A percentile compares a stretch with the other conserved stretches of the same genome.
Conservation (phyloP, 495 filamentous ascomycete species). For the Aspergillus cavernicola region DNA sequence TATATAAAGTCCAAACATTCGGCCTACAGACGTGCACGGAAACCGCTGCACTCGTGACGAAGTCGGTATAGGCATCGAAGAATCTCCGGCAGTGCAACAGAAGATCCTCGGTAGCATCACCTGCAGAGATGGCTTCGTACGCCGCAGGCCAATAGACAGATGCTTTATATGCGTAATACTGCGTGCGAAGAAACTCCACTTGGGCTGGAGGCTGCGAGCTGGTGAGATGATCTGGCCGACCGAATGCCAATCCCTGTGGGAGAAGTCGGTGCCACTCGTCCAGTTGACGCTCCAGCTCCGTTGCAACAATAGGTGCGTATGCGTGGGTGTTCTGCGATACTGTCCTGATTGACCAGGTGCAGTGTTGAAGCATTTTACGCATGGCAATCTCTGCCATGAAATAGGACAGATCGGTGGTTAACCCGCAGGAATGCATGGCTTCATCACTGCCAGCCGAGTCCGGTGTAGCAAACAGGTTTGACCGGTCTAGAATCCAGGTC, state of each 20-base stretch:
- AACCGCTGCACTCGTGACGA: not conserved
- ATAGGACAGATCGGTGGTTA: not conserved
- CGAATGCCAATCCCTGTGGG: not conserved
- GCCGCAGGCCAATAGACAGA: constrained; percentile 9
- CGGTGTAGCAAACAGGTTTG: not conserved
- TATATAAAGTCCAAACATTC: not conserved
- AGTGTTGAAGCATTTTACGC: constrained; percentile 9
- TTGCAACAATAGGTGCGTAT: constrained; percentile 5
- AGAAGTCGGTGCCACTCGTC: constrained; percentile 6
- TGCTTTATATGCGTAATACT: constrained; percentile 7
- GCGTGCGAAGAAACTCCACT: constrained; percentile 1
- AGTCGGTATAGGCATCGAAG: not conserved
- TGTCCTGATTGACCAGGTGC: not conserved
- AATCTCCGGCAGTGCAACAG: not conserved
- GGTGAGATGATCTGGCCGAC: not conserved
- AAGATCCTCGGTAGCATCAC: not conserved
- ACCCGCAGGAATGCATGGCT: too few relatives aligned
- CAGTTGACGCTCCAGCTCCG: constrained; percentile 2
- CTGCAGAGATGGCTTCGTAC: not conserved
- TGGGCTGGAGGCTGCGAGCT: not conserved
- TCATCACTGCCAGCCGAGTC: not conserved
- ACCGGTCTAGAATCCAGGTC: not conserved
- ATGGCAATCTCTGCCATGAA: constrained; percentile 11
- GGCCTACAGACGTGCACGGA: not conserved
- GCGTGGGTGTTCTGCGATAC: not conserved